Base-by-base conservation (phyloP, 1,139 yeast genomes). In the Candida anutae region DNA sequence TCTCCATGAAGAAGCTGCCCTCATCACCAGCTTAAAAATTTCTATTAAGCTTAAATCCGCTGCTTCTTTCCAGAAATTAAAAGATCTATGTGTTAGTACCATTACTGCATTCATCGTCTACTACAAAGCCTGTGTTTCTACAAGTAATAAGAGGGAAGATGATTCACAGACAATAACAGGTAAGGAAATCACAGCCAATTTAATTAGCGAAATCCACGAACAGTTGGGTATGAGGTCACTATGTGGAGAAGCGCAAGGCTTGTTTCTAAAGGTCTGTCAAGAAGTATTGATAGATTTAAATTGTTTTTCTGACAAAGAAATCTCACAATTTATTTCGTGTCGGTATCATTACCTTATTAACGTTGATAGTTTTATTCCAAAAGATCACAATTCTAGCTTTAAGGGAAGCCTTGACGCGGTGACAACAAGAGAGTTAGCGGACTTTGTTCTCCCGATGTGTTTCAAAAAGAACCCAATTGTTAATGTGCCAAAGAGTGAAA, bases 311-410 rank as follows among this genome's bases (percentile, higher is more conserved):
- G 77, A 79, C 34, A 57, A 64, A 24, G 85, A 87, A 30, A 51
- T 84, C 29, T 59, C 83, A 6, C 97, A 90, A 43, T 64, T 85
- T 19, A 57, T 90, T 14, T 68, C 76, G 36, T 90, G 98, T 48
- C 66, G 84, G 9, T 85, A 79, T 43, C 94, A 84, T 24, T 66
- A 83, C 32, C 59, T 65, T 2, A 57, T 85, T 3, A 60, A 77
- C 1, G 62, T 74, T 14, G 85, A 77, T 13, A 63, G 62, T 5
- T 74, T 72, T 38, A 58, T 61, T 4, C 87, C 94, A 0, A 66
- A 58, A 22, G 79, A 82, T 36, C 97, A 88, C 45, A 65, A 62
- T 12, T 74, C 94, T 0, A 53, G 55, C 2, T 57, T 71, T 1
- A 55, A 58, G 22, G 55, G 56, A 1, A 45, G 42, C 6, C 43